Base-by-base conservation (phyloP, 1,284 basidiomycete species). In the Leccinum solheimii region DNA sequence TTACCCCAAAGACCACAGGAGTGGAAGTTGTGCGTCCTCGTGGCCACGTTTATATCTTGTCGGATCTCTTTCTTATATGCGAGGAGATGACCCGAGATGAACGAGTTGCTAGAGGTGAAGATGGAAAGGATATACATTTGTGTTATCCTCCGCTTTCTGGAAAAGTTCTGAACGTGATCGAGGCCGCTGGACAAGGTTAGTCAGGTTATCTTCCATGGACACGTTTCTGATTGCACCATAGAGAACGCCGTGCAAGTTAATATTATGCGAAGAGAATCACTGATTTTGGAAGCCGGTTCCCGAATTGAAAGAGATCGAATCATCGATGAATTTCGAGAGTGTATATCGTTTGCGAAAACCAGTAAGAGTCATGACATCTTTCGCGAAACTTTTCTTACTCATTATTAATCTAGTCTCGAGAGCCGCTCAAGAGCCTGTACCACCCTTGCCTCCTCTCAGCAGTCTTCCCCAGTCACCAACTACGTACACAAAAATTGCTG, bases 141-240 rank as follows among this genome's bases (percentile, higher is more conserved):
- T 86, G 91, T 65, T 99, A 97, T 78, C 97, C 97, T 21, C 97
- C 97, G 3, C 79, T 99, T 56, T 91, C 97, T 8, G 96, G 95
- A 5, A 98, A 98, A 75, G 95, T 98, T 70, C 80, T 98, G 58
- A 83, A 84, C 66, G 86, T 90, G n/a, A 80, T 77, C 27, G 89
- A 88, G 68, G 79, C 87, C 5, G 78, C 81, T 59, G 85, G 81
- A 49, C 80, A 81, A 80, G 83, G 88, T 82, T 67, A 64, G 81
- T 75, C 45, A 26, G 1, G 26, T 59, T 50, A 21, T 62, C 53
- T 60, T 58, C 45, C 49, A 53, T 55, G 14, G 38, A 32, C 38
- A 55, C 32, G 16, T 57, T 64, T 10, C 59, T 74, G 56, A 71
- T 56, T 43, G 19, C 32, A 36, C 65, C 45, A 11, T 68, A 93